These are phyloP conservation scores for Berberis vulgaris DNA, from an alignment of 164 flowering plant genomes.

Conservation along the genomic window DNA sequence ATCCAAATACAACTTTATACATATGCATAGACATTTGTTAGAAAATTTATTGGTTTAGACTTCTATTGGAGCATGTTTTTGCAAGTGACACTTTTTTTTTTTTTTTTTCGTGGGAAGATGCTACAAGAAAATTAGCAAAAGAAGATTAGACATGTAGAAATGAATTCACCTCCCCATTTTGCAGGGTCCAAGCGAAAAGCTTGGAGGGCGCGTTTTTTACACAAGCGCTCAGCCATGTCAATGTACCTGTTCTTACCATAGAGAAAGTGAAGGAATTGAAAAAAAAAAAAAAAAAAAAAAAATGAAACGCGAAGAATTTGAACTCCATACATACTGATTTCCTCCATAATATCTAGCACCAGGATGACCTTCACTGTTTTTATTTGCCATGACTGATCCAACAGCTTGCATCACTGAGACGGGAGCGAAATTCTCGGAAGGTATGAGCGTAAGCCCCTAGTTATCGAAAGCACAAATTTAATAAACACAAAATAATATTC, in stretches of 20 bases:
- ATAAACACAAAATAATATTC: too few species aligned
- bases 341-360: constrained; percentile 99
- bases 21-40: too few species aligned
- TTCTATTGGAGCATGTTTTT: too few species aligned
- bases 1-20: too few species aligned
- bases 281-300: not conserved
- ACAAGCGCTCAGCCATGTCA: constrained; percentile 96
- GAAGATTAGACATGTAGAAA: not conserved
- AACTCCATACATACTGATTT: constrained; percentile 45
- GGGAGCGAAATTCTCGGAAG: constrained; percentile 97
- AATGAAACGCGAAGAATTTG: too few species aligned
- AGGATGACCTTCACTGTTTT: constrained; percentile 99
- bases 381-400: constrained; percentile 98
- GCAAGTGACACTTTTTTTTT: too few species aligned
- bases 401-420: constrained; percentile 99
- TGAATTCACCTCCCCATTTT: constrained; percentile 90
- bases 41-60: too few species aligned
- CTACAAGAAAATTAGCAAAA: too few species aligned
- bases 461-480: not conserved
- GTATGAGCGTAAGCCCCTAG: constrained; percentile 90
- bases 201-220: constrained; percentile 98
- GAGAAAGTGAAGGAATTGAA: not conserved
- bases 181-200: constrained; percentile 90
- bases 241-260: constrained; percentile 55
- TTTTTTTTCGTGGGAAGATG: too few species aligned